Percentiles rank a stretch among this genome's conserved stretches.
Conservation (phyloP, 1,284 basidiomycete genomes). For the Apiotrichum sp. region DNA sequence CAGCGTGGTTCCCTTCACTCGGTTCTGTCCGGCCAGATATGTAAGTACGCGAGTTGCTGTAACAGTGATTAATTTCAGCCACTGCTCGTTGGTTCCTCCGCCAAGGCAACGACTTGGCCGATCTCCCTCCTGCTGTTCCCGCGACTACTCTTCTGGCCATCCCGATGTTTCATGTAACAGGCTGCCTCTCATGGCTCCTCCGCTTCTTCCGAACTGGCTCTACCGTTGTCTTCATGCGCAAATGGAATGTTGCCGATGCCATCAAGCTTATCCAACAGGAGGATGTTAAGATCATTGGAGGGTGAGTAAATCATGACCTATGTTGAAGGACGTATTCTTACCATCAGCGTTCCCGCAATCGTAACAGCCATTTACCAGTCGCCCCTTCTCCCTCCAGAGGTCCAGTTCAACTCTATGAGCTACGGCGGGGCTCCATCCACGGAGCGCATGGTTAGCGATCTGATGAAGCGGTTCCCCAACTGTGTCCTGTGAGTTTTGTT, state of each 20-base stretch:
- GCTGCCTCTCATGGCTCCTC: constrained; percentile 37
- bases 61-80: neutral
- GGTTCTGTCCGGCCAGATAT: constrained; percentile 3
- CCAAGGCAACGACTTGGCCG: constrained; percentile 2
- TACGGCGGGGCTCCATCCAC: constrained; percentile 43
- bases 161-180: constrained; percentile 43
- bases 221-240: constrained; percentile 32
- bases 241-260: constrained; percentile 33
- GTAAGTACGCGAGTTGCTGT: neutral
- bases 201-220: constrained; percentile 30
- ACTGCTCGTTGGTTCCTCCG: constrained; percentile 5
- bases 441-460: constrained; percentile 28
- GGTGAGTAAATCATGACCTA: constrained; percentile 11
- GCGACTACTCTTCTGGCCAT: constrained; percentile 25
- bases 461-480: constrained; percentile 29
- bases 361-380: constrained; percentile 23
- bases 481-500: constrained; percentile 5
- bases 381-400: constrained; percentile 5
- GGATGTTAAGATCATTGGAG: constrained; percentile 32
- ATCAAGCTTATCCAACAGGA: constrained; percentile 27
- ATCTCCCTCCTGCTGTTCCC: neutral
- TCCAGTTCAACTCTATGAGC: constrained; percentile 28
- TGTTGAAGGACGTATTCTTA: constrained; percentile 11
- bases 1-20: constrained; percentile 19
- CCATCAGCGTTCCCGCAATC: constrained; percentile 40